phyloP scores from a whole-genome alignment of 192 early-diverging fungal species.

The Endogone sp. region DNA sequence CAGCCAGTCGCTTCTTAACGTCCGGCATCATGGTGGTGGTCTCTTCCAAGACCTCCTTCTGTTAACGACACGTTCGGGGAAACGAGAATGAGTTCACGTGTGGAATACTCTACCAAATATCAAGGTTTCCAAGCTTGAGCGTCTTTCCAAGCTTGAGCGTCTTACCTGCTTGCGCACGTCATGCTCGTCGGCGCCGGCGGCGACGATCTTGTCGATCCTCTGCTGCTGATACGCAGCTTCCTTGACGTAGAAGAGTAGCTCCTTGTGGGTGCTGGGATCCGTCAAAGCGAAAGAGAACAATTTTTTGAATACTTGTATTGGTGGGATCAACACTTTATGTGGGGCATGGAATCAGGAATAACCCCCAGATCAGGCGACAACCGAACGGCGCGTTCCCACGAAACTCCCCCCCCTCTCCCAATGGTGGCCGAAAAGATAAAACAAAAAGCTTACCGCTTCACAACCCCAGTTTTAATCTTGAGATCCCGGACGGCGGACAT shows the following conservation, averaged over 20 bases:
- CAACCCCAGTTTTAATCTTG: constrained; percentile 55
- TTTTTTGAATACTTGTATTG: no score
- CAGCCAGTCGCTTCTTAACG: constrained; percentile 44
- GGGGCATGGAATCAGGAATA: not conserved
- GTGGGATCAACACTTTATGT: not conserved
- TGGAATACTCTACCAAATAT: no score
- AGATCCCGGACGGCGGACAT: constrained; percentile 47
- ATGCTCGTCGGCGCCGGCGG: constrained; percentile 45
- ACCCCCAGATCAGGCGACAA: not conserved
- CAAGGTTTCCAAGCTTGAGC: no score
- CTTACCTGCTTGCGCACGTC: constrained; percentile 61
- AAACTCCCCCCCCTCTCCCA: no score
- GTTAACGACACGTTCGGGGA: no score
- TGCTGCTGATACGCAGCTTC: constrained; percentile 45
- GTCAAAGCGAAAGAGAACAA: constrained; percentile 6
- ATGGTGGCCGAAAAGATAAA: no score
- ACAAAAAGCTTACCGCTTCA: constrained; percentile 50
- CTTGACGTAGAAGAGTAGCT: constrained; percentile 42
- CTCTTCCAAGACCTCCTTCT: constrained; percentile 59
- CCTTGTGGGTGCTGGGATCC: constrained; percentile 40
- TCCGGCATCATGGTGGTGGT: constrained; percentile 60
- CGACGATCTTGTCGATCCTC: constrained; percentile 49
- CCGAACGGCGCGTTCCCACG: not conserved
- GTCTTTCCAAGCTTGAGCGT: not conserved
- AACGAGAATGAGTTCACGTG: no score